Evolutionary conservation across 2,329 filamentous ascomycete genomes (phyloP).

Genomic region (Pseudogymnoascus verrucosus): DNA sequence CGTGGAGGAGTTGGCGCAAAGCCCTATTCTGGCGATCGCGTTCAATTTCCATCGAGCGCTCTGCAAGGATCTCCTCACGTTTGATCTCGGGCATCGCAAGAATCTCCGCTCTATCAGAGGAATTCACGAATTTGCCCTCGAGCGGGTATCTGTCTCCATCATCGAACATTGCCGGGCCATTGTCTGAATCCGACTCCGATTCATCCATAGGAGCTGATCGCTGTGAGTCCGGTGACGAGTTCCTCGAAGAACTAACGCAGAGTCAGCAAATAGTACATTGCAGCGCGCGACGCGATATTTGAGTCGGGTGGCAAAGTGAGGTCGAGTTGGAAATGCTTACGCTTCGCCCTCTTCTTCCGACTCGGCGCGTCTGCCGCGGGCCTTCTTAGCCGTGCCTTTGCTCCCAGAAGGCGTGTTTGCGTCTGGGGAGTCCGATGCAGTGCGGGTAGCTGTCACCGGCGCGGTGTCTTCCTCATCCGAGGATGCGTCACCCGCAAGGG

Average conservation of each 20-base stretch:
- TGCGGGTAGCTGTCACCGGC: conserved; percentile 27
- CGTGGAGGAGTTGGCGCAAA: conserved; percentile 67
- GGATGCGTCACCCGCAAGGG: conserved; percentile 73
- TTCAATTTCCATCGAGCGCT: conserved; percentile 76
- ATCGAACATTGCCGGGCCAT: conserved; percentile 41
- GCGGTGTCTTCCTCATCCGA: conserved; percentile 46
- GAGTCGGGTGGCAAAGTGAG: conserved; percentile 11
- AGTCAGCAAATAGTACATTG: conserved; percentile 7
- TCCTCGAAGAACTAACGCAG: conserved; percentile 55
- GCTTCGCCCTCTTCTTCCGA: conserved; percentile 75
- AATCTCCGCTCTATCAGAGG: conserved; percentile 68
- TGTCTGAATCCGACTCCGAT: conserved; percentile 69
- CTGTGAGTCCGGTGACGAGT: conserved; percentile 64
- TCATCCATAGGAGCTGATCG: conserved; percentile 86
- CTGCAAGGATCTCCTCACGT: conserved; percentile 81
- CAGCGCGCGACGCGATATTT: conserved; percentile 12
- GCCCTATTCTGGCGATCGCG: conserved; percentile 74
- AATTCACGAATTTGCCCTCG: conserved; percentile 74
- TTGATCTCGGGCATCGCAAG: conserved; percentile 83
- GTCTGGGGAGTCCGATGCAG: conserved; percentile 39
- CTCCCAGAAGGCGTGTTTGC: conserved; percentile 33
- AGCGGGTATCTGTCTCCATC: conserved; percentile 69
- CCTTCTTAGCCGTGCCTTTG: conserved; percentile 37
- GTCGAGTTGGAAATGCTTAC: conserved; percentile 46
- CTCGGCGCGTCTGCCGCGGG: conserved; percentile 48